Evolutionary conservation across 2,329 filamentous ascomycete genomes (phyloP).

Genomic region (Sphaerulina vaccinii): DNA sequence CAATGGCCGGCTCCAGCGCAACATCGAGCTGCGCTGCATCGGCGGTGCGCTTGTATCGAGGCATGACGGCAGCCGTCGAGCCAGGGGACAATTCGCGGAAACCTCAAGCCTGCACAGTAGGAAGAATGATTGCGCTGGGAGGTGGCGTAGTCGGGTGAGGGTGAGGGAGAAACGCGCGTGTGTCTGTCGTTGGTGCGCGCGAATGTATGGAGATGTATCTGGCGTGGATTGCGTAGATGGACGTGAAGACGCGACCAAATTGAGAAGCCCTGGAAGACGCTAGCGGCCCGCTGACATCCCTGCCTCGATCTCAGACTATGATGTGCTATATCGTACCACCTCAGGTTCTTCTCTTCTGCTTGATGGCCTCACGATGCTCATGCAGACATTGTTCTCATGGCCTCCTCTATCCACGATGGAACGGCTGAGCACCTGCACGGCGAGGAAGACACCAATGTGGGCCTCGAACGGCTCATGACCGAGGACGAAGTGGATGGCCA

Average conservation of each 20-base stretch:
- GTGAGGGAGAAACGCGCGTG: background rate
- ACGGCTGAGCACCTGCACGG: background rate
- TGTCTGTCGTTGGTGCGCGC: background rate
- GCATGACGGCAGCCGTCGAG: constrained; percentile 40
- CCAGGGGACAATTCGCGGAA: background rate
- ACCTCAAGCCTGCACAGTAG: background rate
- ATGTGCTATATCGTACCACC: too few relatives aligned
- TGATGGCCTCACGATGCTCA: background rate
- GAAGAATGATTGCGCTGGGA: background rate
- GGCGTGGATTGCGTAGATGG: background rate
- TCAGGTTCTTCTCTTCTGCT: too few relatives aligned
- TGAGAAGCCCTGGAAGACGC: too few relatives aligned
- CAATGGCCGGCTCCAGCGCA: constrained; percentile 26
- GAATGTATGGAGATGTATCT: background rate
- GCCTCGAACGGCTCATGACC: background rate
- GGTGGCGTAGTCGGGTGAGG: background rate
- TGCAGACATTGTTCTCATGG: background rate
- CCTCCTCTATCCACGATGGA: background rate
- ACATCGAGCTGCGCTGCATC: constrained; percentile 52
- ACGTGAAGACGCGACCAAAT: background rate
- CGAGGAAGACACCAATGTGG: background rate
- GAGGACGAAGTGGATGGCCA: background rate
- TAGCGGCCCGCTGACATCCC: too few relatives aligned
- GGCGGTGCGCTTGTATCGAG: constrained; percentile 56
- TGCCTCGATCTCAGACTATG: too few relatives aligned